These are phyloP conservation scores for Beauveria brongniartii DNA, from an alignment of 2,329 filamentous ascomycete species.

Conservation along the genomic window DNA sequence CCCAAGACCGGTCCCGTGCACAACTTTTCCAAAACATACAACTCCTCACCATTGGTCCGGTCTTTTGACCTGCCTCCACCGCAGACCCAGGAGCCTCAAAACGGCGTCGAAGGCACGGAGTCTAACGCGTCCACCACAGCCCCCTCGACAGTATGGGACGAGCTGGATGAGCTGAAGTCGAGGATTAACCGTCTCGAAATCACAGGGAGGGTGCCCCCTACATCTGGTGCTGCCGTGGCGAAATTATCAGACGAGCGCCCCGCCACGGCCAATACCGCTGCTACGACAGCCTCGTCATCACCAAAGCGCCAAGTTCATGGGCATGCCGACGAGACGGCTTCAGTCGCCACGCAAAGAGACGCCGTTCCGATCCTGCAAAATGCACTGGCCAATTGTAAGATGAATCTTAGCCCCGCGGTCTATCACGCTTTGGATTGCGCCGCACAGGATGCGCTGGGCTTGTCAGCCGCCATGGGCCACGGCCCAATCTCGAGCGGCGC, in stretches of 20 bases:
- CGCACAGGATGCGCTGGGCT: constrained; percentile 68
- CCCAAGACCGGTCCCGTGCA: constrained; percentile 28
- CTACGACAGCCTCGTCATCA: constrained; percentile 84
- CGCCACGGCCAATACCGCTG: constrained; percentile 80
- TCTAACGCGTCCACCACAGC: constrained; percentile 83
- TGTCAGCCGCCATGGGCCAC: constrained; percentile 72
- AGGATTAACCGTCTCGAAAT: constrained; percentile 84
- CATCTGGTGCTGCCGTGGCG: constrained; percentile 72
- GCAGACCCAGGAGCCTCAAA: constrained; percentile 22
- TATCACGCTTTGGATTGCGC: constrained; percentile 75
- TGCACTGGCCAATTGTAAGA: constrained; percentile 70
- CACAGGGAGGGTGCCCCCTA: constrained; percentile 77
- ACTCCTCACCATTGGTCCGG: constrained; percentile 52
- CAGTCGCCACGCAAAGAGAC: constrained; percentile 41
- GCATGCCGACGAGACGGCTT: constrained; percentile 30
- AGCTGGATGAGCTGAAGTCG: constrained; percentile 90
- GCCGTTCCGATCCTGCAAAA: constrained; percentile 72
- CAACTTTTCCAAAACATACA: constrained; percentile 33
- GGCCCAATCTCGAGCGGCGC: constrained; percentile 60
- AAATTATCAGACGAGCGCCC: constrained; percentile 72
- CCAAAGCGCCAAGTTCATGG: constrained; percentile 53
- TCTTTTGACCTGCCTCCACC: constrained; percentile 27
- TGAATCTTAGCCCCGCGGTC: constrained; percentile 59
- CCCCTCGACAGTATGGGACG: constrained; percentile 94
- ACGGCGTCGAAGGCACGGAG: constrained; percentile 61